These are phyloP conservation scores for Lecanosticta acicola DNA, from an alignment of 2,329 filamentous ascomycete genomes.

Conservation along the genomic window DNA sequence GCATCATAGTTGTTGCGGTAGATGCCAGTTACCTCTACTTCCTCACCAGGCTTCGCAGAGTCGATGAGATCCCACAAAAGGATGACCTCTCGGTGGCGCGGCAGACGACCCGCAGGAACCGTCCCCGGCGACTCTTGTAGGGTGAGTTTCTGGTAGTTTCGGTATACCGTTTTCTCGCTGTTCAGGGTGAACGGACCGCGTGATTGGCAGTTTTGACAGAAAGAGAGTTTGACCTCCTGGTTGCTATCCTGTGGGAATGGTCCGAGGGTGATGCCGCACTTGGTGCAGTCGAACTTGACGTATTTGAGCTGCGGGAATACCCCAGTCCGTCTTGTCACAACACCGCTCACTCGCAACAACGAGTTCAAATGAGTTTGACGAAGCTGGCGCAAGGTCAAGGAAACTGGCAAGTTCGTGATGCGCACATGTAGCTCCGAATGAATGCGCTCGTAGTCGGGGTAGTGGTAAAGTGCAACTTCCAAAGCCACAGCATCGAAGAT, in stretches of 20 bases:
- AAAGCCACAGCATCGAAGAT: constrained; percentile 96
- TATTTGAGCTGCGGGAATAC: constrained; percentile 98
- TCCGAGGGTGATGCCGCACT: constrained; percentile 85
- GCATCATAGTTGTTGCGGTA: constrained; percentile 99
- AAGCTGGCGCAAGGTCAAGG: constrained; percentile 90
- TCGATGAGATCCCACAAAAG: constrained; percentile 96
- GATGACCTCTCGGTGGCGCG: constrained; percentile 88
- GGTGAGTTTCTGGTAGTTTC: constrained; percentile 97
- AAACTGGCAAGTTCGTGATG: constrained; percentile 88
- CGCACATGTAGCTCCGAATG: constrained; percentile 97
- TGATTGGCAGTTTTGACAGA: constrained; percentile 94
- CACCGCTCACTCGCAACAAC: constrained; percentile 85
- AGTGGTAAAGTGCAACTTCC: constrained; percentile 91
- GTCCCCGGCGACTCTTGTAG: constrained; percentile 96
- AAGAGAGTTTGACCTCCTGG: constrained; percentile 91
- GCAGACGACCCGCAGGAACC: constrained; percentile 89
- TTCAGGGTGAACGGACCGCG: constrained; percentile 92
- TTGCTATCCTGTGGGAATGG: constrained; percentile 98
- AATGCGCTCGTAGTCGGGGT: constrained; percentile 95
- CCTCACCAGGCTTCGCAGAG: constrained; percentile 91
- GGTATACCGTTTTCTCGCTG: constrained; percentile 95
- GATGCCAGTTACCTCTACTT: constrained; percentile 93
- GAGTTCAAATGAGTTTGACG: constrained; percentile 96
- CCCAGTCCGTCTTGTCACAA: constrained; percentile 87
- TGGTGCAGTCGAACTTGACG: constrained; percentile 94